Evolutionary conservation across 2,329 filamentous ascomycete species (phyloP), one percentile per base, ranked within the genome.

Genomic region (Penicillium sp.): DNA sequence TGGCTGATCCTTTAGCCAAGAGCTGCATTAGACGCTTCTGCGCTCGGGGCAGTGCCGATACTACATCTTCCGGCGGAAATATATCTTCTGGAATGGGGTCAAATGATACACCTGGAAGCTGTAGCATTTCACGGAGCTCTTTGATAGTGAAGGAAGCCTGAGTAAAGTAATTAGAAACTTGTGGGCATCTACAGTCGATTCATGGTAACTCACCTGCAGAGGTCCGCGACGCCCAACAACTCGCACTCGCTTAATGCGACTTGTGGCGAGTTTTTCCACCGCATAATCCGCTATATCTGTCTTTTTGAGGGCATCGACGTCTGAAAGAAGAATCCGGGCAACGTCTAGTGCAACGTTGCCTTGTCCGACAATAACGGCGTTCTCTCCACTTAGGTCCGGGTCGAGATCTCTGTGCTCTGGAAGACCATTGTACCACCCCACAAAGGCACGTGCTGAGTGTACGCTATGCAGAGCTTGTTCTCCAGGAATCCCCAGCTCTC

Each of bases 341-440:
- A 99, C 90, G 73, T 99, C 94, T 48, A 99, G 79, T 0, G 94
- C 94, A 9, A 99, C 94, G 75, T 99, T 99, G 17, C 94, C 94
- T 70, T 99, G 93, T 2, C 94, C 94, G 62, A 99, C 87, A 48
- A 99, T 83, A 33, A 97, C 86, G 1, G 91, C 94, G 60, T 93
- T 88, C 50, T 96, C 91, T 0, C 89, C 89, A 10, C 81, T 79
- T 0, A 97, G 81, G 69, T 91, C 84, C 0, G 92, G 90, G n/a
- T 83, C 79, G 8, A 96, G 78, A 65, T 83, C 75, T 21, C 88
- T 83, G 70, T 90, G 90, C 66, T 96, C 90, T 0, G 94, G 94
- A 3, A 96, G 82, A 3, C 94, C 94, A 74, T 99, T 99, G 75
- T 99, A 99, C 94, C 94, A 99, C 19, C 93, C 94, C 1, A 99